Percentiles rank a stretch among this genome's conserved stretches.
phyloP scores from a whole-genome alignment of 2,329 filamentous ascomycete species.

The Remersonia thermophila region DNA sequence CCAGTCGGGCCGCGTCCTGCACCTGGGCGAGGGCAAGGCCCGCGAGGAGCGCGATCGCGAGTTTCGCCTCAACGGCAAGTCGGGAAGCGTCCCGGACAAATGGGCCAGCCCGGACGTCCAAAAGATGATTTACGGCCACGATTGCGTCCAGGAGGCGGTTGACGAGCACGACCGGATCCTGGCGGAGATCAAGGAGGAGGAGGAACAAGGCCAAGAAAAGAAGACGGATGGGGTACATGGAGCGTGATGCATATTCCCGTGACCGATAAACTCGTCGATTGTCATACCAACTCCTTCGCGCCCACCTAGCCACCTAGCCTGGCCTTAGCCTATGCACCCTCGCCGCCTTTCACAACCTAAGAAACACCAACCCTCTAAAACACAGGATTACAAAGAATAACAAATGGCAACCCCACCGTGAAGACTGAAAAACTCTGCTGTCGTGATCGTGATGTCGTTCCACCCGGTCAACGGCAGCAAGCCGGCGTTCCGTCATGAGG shows the following conservation, averaged over 20 bases:
- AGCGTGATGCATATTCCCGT: neutral
- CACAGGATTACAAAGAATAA: too few species aligned
- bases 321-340: too few species aligned
- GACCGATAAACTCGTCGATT: too few species aligned
- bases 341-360: too few species aligned
- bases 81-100: slow-evolving; percentile 47
- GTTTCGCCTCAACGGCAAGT: slow-evolving; percentile 39
- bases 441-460: too few species aligned
- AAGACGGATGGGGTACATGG: neutral
- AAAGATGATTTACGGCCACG: slow-evolving; percentile 51
- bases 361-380: too few species aligned
- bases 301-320: too few species aligned
- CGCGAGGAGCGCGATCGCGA: slow-evolving; percentile 46
- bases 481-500: too few species aligned
- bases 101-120: slow-evolving; percentile 61
- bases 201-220: neutral
- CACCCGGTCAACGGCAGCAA: too few species aligned
- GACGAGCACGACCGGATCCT: slow-evolving; percentile 40
- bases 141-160: slow-evolving; percentile 43
- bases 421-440: too few species aligned
- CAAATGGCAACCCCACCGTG: too few species aligned
- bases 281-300: too few species aligned
- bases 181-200: neutral
- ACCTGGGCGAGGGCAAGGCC: slow-evolving; percentile 45
- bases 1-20: slow-evolving; percentile 39